Conservation (phyloP, 2,329 filamentous ascomycete species). For the Colletotrichum godetiae region DNA sequence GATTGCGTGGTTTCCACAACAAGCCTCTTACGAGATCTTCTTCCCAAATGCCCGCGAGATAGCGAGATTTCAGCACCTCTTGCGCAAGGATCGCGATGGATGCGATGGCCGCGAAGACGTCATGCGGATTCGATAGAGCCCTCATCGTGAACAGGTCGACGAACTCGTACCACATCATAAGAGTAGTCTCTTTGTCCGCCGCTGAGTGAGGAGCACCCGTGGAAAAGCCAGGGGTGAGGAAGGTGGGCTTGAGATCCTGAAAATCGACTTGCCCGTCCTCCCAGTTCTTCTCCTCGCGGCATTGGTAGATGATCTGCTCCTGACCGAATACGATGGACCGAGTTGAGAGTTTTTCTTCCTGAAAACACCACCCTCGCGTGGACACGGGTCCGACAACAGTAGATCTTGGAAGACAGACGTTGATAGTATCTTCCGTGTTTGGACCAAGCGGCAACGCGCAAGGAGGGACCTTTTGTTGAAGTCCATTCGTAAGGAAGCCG, state of each 20-base stretch:
- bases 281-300: background rate
- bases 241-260: background rate
- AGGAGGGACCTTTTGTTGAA: background rate
- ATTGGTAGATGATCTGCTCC: slow-evolving; percentile 8
- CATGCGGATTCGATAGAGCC: slow-evolving; percentile 17
- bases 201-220: background rate
- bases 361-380: slow-evolving; percentile 23
- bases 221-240: background rate
- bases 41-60: slow-evolving; percentile 18
- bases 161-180: slow-evolving; percentile 7
- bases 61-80: background rate
- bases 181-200: background rate
- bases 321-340: slow-evolving; percentile 1
- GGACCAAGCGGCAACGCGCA: background rate
- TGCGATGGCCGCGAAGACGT: slow-evolving; percentile 23
- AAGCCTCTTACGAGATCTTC: slow-evolving; percentile 15
- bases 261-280: background rate
- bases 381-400: background rate
- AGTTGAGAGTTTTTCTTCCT: slow-evolving; percentile 13
- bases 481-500: slow-evolving; percentile 6
- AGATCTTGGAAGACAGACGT: background rate
- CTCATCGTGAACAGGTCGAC: background rate
- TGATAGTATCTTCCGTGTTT: background rate
- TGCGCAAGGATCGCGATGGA: slow-evolving; percentile 19
- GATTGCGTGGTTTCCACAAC: slow-evolving; percentile 14